These are phyloP conservation scores for Blechomonas ayalai DNA, from an alignment of 208 protist species.

Conservation along the genomic window DNA sequence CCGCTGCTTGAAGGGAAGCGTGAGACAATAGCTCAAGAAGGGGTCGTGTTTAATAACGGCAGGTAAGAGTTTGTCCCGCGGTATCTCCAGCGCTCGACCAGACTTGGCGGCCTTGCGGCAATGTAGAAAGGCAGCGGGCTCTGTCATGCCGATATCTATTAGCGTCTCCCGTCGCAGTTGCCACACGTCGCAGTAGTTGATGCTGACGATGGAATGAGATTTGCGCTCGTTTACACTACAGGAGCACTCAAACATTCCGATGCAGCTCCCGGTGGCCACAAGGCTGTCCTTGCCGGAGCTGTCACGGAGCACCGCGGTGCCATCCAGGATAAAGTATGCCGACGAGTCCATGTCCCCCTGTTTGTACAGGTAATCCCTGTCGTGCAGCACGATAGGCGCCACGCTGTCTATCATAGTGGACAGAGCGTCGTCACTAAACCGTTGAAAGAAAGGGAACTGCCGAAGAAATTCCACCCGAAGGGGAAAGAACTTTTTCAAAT, in stretches of 20 bases:
- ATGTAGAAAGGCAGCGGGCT: constrained; percentile 74
- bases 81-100: constrained; percentile 45
- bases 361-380: constrained; percentile 64
- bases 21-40: constrained; percentile 65
- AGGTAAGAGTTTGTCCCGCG: constrained; percentile 19
- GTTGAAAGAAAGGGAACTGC: constrained; percentile 72
- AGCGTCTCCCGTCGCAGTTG: constrained; percentile 57
- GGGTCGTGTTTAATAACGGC: constrained; percentile 46
- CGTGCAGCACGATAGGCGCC: constrained; percentile 79
- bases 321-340: constrained; percentile 82
- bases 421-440: constrained; percentile 55
- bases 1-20: constrained; percentile 18
- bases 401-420: constrained; percentile 48
- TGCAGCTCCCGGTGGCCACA: constrained; percentile 58
- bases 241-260: constrained; percentile 85
- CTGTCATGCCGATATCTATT: constrained; percentile 79
- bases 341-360: constrained; percentile 61
- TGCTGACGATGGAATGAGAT: constrained; percentile 53
- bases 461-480: constrained; percentile 63
- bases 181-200: constrained; percentile 88
- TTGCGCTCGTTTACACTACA: constrained; percentile 82
- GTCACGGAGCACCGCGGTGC: constrained; percentile 46
- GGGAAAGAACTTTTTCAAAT: constrained; percentile 79
- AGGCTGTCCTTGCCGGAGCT: constrained; percentile 16
- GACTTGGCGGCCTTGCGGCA: constrained; percentile 62